Conservation (phyloP, 192 early-diverging fungal species). For the Backusella psychrophila region DNA sequence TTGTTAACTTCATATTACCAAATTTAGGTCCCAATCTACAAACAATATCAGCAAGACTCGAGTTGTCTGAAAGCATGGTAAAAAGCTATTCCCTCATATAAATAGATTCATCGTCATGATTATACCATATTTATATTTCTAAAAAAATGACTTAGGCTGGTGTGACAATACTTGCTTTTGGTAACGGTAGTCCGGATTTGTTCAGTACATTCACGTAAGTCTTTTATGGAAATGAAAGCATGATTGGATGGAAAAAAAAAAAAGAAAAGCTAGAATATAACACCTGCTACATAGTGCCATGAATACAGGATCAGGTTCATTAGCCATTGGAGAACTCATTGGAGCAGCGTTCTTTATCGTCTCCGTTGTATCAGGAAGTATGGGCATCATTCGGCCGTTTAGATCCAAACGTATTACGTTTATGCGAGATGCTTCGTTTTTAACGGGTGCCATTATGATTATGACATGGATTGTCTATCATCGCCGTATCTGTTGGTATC, state of each 20-base stretch:
- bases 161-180: conserved; percentile 73
- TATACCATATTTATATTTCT: background rate
- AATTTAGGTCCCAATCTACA: conserved; percentile 70
- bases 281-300: conserved; percentile 54
- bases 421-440: conserved; percentile 74
- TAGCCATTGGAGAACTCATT: conserved; percentile 89
- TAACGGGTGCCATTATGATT: conserved; percentile 57
- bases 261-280: background rate
- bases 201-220: conserved; percentile 69
- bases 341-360: conserved; percentile 84
- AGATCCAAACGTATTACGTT: conserved; percentile 64
- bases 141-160: conserved; percentile 48
- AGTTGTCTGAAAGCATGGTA: conserved; percentile 80
- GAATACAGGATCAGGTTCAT: conserved; percentile 60
- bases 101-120: background rate
- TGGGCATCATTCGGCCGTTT: conserved; percentile 80
- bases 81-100: conserved; percentile 3
- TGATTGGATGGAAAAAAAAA: background rate
- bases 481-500: conserved; percentile 46
- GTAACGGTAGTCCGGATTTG: conserved; percentile 91
- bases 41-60: conserved; percentile 68
- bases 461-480: conserved; percentile 52
- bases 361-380: conserved; percentile 78
- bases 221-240: background rate
- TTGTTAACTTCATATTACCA: background rate